phyloP scores from a whole-genome alignment of 345 rosid species.

The Heritiera fomes region DNA sequence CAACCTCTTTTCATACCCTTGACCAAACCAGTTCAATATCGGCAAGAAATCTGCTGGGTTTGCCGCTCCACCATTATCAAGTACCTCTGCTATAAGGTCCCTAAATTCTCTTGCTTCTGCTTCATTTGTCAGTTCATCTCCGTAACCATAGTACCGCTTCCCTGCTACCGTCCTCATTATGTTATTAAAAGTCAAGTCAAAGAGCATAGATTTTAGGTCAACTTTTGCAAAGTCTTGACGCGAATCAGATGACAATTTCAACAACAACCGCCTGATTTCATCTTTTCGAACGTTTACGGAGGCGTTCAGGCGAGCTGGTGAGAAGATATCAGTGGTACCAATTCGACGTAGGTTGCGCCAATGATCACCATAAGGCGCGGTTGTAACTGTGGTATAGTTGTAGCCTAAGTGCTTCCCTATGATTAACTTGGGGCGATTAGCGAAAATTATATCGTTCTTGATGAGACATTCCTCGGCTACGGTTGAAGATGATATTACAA shows the following conservation, averaged over 20 bases:
- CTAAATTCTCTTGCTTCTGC: background rate
- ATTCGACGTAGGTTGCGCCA: constrained; percentile 70
- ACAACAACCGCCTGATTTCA: constrained; percentile 16
- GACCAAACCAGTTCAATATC: too few species aligned
- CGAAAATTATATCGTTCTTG: constrained; percentile 46
- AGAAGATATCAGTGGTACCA: constrained; percentile 48
- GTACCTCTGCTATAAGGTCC: too few species aligned
- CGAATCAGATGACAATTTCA: too few species aligned
- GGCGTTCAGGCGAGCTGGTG: constrained; percentile 46
- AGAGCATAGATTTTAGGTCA: constrained; percentile 42
- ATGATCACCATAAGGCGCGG: constrained; percentile 55
- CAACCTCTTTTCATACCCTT: too few species aligned
- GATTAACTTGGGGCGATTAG: constrained; percentile 40
- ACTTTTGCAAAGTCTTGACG: constrained; percentile 21
- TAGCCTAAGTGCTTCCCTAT: constrained; percentile 44
- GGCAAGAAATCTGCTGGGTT: too few species aligned
- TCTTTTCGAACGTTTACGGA: constrained; percentile 39
- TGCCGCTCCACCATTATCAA: too few species aligned
- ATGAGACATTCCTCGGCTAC: constrained; percentile 59
- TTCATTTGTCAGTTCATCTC: constrained; percentile 37
- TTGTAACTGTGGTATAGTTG: constrained; percentile 32
- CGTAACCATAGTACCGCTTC: constrained; percentile 46
- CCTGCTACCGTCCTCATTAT: constrained; percentile 53
- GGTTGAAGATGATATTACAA: constrained; percentile 39
- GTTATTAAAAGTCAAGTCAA: constrained; percentile 36